These are phyloP conservation scores for Harringtonia aguacate DNA, from an alignment of 2,329 filamentous ascomycete species.

Conservation along the genomic window DNA sequence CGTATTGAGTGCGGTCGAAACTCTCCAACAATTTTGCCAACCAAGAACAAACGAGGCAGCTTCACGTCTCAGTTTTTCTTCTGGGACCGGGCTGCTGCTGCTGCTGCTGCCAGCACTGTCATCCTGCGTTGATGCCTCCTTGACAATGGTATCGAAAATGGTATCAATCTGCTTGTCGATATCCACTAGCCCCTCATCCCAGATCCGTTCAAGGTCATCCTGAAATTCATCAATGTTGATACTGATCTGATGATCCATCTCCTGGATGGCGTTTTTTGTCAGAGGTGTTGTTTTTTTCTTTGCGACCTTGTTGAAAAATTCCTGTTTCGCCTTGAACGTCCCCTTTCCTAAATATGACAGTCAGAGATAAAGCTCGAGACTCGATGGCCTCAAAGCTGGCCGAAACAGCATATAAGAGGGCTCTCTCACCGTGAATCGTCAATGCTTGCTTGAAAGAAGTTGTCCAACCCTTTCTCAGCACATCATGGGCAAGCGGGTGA, in stretches of 20 bases:
- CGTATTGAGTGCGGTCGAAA: no score
- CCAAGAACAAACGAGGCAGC: no score
- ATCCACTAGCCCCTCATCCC: not conserved
- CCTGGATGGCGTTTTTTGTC: slow-evolving; percentile 1
- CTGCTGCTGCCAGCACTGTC: no score
- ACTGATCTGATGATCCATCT: not conserved
- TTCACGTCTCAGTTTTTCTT: no score
- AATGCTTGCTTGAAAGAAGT: not conserved
- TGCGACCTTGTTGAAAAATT: not conserved
- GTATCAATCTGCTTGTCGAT: not conserved
- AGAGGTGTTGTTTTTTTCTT: not conserved
- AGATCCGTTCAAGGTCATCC: not conserved
- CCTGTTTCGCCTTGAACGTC: not conserved
- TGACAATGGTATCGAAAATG: not conserved
- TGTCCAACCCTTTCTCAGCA: not conserved
- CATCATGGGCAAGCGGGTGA: not conserved
- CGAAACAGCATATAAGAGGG: no score
- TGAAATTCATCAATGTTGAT: not conserved
- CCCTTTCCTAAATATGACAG: not conserved
- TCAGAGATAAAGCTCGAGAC: not conserved
- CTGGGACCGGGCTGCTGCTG: no score
- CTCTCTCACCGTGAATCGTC: not conserved
- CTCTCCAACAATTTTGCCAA: no score
- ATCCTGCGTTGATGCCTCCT: not conserved
- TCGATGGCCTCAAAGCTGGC: no score